These are phyloP conservation scores for Aureobasidium subglaciale DNA, from an alignment of 2,329 filamentous ascomycete genomes.

Conservation along the genomic window DNA sequence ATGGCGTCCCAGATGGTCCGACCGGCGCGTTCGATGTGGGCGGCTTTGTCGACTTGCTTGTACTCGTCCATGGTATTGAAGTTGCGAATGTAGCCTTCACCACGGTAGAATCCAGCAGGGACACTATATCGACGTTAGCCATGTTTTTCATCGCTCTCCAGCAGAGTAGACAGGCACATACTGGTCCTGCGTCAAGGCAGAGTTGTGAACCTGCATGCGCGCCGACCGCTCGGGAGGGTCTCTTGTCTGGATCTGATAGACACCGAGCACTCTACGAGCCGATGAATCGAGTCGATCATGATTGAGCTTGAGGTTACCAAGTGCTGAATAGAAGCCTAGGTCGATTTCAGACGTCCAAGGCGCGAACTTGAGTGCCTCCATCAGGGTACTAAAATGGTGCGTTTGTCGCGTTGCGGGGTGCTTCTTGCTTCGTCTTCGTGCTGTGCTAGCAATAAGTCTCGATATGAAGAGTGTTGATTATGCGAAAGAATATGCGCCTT, in stretches of 20 bases:
- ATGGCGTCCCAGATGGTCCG: conserved; percentile 95
- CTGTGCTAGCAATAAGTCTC: not conserved
- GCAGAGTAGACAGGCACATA: conserved; percentile 39
- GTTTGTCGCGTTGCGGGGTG: conserved; percentile 16
- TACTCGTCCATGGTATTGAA: conserved; percentile 95
- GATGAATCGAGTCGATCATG: conserved; percentile 96
- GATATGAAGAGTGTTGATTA: too few species aligned
- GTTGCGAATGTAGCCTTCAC: conserved; percentile 91
- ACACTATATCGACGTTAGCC: conserved; percentile 41
- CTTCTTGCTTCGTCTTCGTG: not conserved
- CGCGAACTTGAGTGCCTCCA: conserved; percentile 61
- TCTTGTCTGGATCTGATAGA: conserved; percentile 75
- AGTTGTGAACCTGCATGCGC: conserved; percentile 84
- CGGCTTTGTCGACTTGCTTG: conserved; percentile 69
- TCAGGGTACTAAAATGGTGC: too few species aligned
- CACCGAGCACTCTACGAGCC: conserved; percentile 72
- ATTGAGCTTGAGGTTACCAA: conserved; percentile 92
- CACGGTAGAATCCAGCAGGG: conserved; percentile 66
- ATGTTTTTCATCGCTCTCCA: not conserved
- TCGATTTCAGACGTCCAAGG: conserved; percentile 93
- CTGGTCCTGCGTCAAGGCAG: conserved; percentile 76
- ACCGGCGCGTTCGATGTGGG: conserved; percentile 70
- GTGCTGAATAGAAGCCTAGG: conserved; percentile 83
- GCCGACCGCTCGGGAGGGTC: conserved; percentile 69
- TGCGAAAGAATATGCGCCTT: too few species aligned